Evolutionary conservation across 2,329 filamentous ascomycete species (phyloP), one percentile per base, ranked within the genome.

Genomic region (Claviceps digitariae): DNA sequence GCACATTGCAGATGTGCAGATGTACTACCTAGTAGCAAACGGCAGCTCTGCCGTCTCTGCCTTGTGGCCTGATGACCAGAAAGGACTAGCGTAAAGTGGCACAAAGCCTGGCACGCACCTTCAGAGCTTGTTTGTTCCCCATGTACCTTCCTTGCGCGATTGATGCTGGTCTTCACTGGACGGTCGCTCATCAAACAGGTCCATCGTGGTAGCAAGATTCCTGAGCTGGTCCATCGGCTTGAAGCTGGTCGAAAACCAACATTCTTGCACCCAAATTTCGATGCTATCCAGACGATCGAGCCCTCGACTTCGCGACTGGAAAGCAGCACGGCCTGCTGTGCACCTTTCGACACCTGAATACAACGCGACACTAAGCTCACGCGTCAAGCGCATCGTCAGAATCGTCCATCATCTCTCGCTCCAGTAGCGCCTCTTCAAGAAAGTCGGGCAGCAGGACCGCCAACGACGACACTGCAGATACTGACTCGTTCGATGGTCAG

Each of bases 1-100:
- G n/a, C n/a, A n/a, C n/a, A n/a, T n/a, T n/a, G n/a, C n/a, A n/a
- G n/a, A n/a, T n/a, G n/a, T n/a, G n/a, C n/a, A n/a, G n/a, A n/a
- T n/a, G n/a, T n/a, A n/a, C n/a, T n/a, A n/a, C n/a, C n/a, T n/a
- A n/a, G n/a, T n/a, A n/a, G n/a, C n/a, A n/a, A n/a, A n/a, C n/a
- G 41, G n/a, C 21, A 17, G 43, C 44, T 29, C 25, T 23, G 20
- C 25, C 12, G 15, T 63, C 46, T 64, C 59, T 60, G 66, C 66
- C 62, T 66, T 66, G 59, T 61, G 61, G 65, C 65, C 64, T 67
- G 58, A 62, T 41, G 50, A 20, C 52, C 48, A 53, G 56, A 63
- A 62, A 59, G 63, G 64, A 57, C 62, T 57, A 56, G 57, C 52
- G 54, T 54, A 48, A 46, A 51, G 23, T 34, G 43, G 40, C 17